Conservation (phyloP, 441 rosid species). For the Biscutella laevigata region DNA sequence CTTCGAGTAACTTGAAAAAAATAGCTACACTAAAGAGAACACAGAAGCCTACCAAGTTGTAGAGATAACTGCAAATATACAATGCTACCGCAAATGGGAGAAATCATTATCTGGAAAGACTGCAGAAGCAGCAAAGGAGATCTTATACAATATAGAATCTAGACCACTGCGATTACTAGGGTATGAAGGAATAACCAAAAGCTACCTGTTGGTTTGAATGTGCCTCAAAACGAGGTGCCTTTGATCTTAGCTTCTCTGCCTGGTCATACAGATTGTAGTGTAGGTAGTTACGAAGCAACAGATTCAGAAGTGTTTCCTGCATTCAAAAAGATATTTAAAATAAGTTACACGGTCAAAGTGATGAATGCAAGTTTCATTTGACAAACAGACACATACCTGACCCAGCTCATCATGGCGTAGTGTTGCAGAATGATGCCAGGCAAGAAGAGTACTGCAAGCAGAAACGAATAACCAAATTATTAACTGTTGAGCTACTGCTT, state of each 20-base stretch:
- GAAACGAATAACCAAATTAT: background rate
- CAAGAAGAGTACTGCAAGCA: conserved; percentile 35
- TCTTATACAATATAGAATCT: background rate
- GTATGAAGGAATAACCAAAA: background rate
- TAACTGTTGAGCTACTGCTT: background rate
- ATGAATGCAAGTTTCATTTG: background rate
- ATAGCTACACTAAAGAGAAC: background rate
- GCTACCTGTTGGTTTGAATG: conserved; percentile 58
- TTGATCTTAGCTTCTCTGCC: conserved; percentile 55
- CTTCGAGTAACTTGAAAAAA: background rate
- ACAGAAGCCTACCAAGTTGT: background rate
- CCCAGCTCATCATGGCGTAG: conserved; percentile 44
- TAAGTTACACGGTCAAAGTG: conserved; percentile 2
- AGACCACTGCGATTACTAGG: background rate
- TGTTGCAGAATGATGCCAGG: conserved; percentile 43
- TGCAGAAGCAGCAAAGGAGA: background rate
- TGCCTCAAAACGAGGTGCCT: conserved; percentile 64
- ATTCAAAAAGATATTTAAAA: conserved; percentile 2
- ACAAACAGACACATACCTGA: conserved; percentile 35
- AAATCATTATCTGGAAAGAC: background rate
- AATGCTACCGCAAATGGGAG: background rate
- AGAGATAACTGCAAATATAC: background rate
- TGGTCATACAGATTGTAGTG: conserved; percentile 56
- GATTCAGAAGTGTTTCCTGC: conserved; percentile 56
- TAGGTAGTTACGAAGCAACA: conserved; percentile 48